Evolutionary conservation across 1,139 yeast species (phyloP).

Genomic region (Debaryomyces robertsiae): DNA sequence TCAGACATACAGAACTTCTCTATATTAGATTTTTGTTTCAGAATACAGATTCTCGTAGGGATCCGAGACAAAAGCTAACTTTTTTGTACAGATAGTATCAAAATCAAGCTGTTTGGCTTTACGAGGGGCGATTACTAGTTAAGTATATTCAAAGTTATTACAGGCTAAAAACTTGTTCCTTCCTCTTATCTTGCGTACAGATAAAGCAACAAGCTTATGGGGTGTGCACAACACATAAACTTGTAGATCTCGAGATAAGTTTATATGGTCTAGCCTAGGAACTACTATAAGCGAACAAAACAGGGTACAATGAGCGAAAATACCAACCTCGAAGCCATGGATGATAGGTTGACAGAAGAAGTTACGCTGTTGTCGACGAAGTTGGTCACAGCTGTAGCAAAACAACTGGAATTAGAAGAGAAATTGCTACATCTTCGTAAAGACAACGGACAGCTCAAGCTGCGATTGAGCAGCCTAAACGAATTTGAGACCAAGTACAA

Average conservation of each 20-base stretch:
- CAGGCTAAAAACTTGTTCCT: background rate
- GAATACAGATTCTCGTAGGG: no score
- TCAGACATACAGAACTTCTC: no score
- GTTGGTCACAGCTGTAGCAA: slow-evolving; percentile 61
- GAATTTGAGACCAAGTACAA: slow-evolving; percentile 31
- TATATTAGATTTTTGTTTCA: no score
- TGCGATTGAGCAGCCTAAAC: slow-evolving; percentile 20
- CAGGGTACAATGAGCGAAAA: slow-evolving; percentile 1
- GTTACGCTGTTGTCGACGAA: slow-evolving; percentile 60
- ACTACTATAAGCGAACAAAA: no score
- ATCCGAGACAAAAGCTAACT: no score
- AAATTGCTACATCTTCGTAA: slow-evolving; percentile 35
- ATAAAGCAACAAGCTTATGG: slow-evolving; percentile 3
- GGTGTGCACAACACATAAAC: slow-evolving; percentile 8
- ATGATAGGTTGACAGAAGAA: slow-evolving; percentile 52
- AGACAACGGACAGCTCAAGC: slow-evolving; percentile 31
- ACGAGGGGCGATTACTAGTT: no score
- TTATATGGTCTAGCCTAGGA: no score
- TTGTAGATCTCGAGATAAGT: background rate
- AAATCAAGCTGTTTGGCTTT: no score
- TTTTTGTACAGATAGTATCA: no score
- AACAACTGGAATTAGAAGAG: slow-evolving; percentile 57
- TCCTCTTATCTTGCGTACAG: slow-evolving; percentile 4
- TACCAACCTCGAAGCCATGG: slow-evolving; percentile 17
- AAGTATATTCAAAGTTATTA: no score